Evolutionary conservation across 345 rosid genomes (phyloP).

Genomic region (Eucalyptus pauciflora): DNA sequence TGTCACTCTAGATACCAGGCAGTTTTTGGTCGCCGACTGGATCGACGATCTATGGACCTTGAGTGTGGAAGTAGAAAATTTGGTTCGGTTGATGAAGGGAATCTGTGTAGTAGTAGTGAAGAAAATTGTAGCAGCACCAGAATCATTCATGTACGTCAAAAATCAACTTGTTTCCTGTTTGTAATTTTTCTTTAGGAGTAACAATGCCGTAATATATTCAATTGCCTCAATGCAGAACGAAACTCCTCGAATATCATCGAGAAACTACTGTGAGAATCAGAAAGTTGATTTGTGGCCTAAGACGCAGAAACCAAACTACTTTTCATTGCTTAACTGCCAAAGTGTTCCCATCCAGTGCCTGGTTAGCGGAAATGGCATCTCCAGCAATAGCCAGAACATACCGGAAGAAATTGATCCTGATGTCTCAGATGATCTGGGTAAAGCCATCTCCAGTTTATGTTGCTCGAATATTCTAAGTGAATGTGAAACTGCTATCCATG

Average conservation of each 20-base stretch:
- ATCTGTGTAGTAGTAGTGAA: background rate
- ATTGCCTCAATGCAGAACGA: background rate
- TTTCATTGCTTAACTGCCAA: conserved; percentile 27
- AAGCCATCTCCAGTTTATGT: conserved; percentile 22
- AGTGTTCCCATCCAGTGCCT: conserved; percentile 19
- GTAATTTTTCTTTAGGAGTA: background rate
- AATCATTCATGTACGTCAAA: conserved; percentile 22
- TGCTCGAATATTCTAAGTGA: conserved; percentile 24
- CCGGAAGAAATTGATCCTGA: background rate
- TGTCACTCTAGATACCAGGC: conserved; percentile 15
- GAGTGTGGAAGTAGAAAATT: background rate
- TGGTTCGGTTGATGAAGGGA: conserved; percentile 6
- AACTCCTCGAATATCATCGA: conserved; percentile 6
- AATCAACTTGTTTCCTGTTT: background rate
- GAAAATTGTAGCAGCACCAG: conserved; percentile 15
- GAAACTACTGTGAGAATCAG: background rate
- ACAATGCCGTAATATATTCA: background rate
- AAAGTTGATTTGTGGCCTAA: conserved; percentile 6
- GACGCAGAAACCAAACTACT: conserved; percentile 7
- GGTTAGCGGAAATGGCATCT: conserved; percentile 1
- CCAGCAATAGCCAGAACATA: background rate
- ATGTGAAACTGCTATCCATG: conserved; percentile 33
- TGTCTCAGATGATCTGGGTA: conserved; percentile 17
- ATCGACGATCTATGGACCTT: conserved; percentile 9
- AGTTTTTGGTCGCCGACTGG: conserved; percentile 29